Evolutionary conservation across 2,329 filamentous ascomycete species (phyloP), one percentile per base, ranked within the genome.

Genomic region (Ceratocystis albifundus): DNA sequence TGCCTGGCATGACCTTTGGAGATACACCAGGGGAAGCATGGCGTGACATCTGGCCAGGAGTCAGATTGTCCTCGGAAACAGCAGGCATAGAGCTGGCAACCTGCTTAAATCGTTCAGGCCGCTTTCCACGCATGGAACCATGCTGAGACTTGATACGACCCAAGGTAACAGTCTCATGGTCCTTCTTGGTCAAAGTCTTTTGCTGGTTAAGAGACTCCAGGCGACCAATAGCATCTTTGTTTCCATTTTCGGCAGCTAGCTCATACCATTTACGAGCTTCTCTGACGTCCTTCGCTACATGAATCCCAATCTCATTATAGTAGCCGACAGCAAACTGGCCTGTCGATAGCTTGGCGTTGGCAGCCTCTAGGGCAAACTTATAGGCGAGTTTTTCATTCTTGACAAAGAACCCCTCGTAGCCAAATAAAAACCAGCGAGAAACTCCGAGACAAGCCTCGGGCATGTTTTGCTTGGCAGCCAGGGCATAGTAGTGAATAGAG

Each of bases 401-500:
- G 68, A 89, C 84, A 73, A 99, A 96, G 5, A 95, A 82, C 25
- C 88, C 88, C 70, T 97, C 93, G 70, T 94, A 92, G 2, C 94
- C 94, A 72, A 96, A 97, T 32, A 99, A 81, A 74, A 97, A 99
- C 94, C 94, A 99, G 76, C 96, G 94, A 76, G 93, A 97, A 69
- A 99, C 91, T 32, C 93, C 91, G 76, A 99, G 88, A 68, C 96
- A 91, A 0, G 93, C 94, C 74, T 99, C 94, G 0, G 91, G 81
- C 72, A 97, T 91, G 20, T 92, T 93, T 76, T 97, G 94, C 70
- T 89, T 87, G 12, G 94, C 89, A 25, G 94, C 93, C 41, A 99
- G 81, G 46, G 90, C 90, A 73, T 97, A 96, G 78, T 99, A 99
- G 74, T 99, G 94, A 65, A 99, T 77, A 0, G 93, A 97, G 67